These are phyloP conservation scores for Saccharomyces uvarum DNA, from an alignment of 1,139 yeast genomes.

Conservation along the genomic window DNA sequence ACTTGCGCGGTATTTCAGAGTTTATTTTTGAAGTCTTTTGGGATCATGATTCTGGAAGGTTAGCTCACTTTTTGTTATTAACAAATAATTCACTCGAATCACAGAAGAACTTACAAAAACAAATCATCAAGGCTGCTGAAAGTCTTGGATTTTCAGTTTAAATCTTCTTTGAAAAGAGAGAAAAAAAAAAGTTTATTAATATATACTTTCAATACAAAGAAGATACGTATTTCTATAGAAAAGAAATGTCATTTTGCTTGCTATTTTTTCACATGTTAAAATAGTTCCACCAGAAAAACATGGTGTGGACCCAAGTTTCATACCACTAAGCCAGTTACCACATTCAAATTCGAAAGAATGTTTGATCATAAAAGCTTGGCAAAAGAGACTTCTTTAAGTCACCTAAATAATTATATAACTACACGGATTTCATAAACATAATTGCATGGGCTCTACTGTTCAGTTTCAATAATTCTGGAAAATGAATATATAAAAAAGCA, in stretches of 20 bases:
- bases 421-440: background rate
- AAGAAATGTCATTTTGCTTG: background rate
- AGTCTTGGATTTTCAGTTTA: slow-evolving; percentile 23
- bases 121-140: slow-evolving; percentile 29
- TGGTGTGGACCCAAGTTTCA: too few relatives aligned
- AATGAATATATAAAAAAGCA: background rate
- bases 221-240: background rate
- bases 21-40: slow-evolving; percentile 31
- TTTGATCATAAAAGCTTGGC: background rate
- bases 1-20: slow-evolving; percentile 25
- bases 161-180: background rate
- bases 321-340: too few relatives aligned
- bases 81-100: slow-evolving; percentile 19
- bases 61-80: slow-evolving; percentile 20
- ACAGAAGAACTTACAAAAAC: slow-evolving; percentile 20
- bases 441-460: background rate
- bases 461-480: background rate
- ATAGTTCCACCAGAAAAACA: background rate
- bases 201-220: background rate
- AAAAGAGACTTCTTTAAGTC: background rate
- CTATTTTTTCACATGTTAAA: background rate
- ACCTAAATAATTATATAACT: background rate
- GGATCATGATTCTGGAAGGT: slow-evolving; percentile 21
- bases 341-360: background rate
- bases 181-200: background rate